Conservation (phyloP, 2,329 filamentous ascomycete genomes). For the Pyrenophora seminiperda region DNA sequence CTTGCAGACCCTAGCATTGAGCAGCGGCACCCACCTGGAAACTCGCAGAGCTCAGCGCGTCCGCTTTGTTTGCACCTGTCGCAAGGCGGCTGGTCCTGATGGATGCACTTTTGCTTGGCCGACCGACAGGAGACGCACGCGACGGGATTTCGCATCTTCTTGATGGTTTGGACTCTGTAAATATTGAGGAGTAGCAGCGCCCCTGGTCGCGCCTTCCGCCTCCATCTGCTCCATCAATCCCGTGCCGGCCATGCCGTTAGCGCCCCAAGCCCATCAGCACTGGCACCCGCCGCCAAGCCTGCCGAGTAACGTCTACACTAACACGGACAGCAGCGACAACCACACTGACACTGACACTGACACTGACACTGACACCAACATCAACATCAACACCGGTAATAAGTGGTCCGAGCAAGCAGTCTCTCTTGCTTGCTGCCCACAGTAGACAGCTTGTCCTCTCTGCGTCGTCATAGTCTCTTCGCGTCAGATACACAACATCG, state of each 20-base stretch:
- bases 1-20: background rate
- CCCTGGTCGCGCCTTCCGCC: conserved; percentile 2
- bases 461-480: no score
- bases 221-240: conserved; percentile 6
- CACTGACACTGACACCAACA: no score
- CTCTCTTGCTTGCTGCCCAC: no score
- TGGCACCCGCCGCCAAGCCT: background rate
- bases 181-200: background rate
- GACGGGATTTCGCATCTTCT: conserved; percentile 47
- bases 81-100: conserved; percentile 48
- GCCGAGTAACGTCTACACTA: background rate
- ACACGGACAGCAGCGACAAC: no score
- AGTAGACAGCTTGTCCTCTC: no score
- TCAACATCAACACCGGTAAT: no score
- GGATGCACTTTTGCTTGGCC: conserved; percentile 49
- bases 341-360: no score
- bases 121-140: conserved; percentile 47
- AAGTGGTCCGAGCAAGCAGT: no score
- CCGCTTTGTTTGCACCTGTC: conserved; percentile 46
- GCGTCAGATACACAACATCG: no score
- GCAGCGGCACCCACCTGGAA: conserved; percentile 13
- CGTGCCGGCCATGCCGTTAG: conserved; percentile 7
- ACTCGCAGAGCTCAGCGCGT: conserved; percentile 39
- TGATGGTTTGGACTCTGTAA: background rate
- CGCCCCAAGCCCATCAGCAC: background rate